Conservation (phyloP, 164 flowering plant species). For the Litsea cubeba region DNA sequence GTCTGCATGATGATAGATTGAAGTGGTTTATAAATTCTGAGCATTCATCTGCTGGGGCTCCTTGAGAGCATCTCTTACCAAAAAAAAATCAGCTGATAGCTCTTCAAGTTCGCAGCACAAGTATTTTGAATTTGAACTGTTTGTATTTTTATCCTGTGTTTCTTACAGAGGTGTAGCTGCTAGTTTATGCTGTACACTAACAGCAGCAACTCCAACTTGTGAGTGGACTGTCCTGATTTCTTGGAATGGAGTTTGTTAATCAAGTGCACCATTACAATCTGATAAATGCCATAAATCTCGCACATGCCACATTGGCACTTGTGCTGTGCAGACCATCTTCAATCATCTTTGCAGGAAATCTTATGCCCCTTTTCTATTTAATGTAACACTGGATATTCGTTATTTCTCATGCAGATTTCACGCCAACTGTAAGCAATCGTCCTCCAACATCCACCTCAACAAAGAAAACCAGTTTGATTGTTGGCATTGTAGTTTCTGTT, state of each 20-base stretch:
- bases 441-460: constrained; percentile 25
- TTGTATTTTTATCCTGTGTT: background rate
- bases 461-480: constrained; percentile 48
- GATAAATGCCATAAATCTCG: no score
- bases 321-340: constrained; percentile 20
- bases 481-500: constrained; percentile 48
- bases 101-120: background rate
- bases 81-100: background rate
- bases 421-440: constrained; percentile 50
- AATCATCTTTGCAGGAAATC: background rate
- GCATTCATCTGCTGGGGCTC: background rate
- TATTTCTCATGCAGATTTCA: constrained; percentile 41
- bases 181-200: constrained; percentile 60
- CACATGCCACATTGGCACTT: constrained; percentile 71
- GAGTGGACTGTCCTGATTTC: constrained; percentile 87
- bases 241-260: constrained; percentile 55
- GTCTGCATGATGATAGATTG: background rate
- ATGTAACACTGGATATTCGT: background rate
- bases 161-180: background rate
- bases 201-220: constrained; percentile 59
- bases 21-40: background rate
- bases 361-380: background rate
- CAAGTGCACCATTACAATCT: constrained; percentile 28
- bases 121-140: background rate
- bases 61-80: background rate